Evolutionary conservation across 345 rosid species (phyloP).

Genomic region (Eucalyptus dawsonii): DNA sequence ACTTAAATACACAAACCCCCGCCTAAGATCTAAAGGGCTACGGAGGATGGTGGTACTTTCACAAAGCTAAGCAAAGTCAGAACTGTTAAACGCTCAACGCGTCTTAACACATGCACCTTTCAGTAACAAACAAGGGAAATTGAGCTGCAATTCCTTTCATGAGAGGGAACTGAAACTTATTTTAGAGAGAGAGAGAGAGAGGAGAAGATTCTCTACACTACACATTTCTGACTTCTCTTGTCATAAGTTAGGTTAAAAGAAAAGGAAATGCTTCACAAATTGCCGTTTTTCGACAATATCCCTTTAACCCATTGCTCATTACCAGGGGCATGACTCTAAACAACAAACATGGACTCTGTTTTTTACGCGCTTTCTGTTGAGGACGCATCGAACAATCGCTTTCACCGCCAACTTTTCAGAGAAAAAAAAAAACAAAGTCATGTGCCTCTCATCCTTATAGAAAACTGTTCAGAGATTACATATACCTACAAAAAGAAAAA

Average conservation of each 20-base stretch:
- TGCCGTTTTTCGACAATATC: background rate
- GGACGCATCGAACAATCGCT: background rate
- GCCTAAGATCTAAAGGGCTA: background rate
- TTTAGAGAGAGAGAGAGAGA: background rate
- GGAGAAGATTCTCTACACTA: background rate
- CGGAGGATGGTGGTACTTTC: background rate
- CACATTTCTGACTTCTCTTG: background rate
- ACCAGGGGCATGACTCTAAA: background rate
- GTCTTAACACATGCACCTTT: constrained; percentile 1
- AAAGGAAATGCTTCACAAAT: background rate
- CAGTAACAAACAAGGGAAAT: constrained; percentile 7
- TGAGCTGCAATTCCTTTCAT: background rate
- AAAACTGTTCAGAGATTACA: background rate
- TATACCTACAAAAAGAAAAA: background rate
- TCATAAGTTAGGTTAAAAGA: background rate
- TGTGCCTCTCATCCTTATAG: background rate
- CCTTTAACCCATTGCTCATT: background rate
- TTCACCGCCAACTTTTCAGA: background rate
- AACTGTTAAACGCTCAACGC: constrained; percentile 7
- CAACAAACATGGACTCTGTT: background rate
- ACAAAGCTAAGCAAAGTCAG: constrained; percentile 9
- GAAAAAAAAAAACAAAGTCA: background rate
- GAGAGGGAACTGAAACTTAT: background rate
- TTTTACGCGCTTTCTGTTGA: background rate
- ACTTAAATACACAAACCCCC: background rate